Percentiles rank a stretch among this genome's conserved stretches.
phyloP scores from a whole-genome alignment of 345 rosid genomes.

The Laguncularia racemosa region DNA sequence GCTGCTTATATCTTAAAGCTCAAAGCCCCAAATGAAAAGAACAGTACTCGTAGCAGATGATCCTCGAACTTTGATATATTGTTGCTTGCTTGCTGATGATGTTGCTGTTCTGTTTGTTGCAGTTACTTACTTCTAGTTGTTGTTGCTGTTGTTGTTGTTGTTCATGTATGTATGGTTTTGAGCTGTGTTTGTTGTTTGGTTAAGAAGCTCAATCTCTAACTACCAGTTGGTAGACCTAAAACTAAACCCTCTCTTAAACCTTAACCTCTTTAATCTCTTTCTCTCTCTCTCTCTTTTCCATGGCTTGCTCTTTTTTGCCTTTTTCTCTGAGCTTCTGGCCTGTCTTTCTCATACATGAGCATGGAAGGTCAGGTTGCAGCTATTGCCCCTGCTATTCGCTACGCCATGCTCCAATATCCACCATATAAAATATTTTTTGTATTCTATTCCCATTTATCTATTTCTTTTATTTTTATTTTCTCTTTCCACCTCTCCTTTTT shows the following conservation, averaged over 20 bases:
- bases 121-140: constrained; percentile 4
- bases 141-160: constrained; percentile 14
- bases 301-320: not conserved
- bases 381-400: constrained; percentile 4
- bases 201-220: constrained; percentile 66
- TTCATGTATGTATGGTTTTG: constrained; percentile 15
- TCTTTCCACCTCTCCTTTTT: constrained; percentile 1
- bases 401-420: constrained; percentile 41
- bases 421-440: constrained; percentile 32
- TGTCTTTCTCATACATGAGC: constrained; percentile 43
- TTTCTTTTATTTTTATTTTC: constrained; percentile 1
- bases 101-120: constrained; percentile 10
- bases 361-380: constrained; percentile 34
- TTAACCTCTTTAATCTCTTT: constrained; percentile 1
- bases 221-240: constrained; percentile 99
- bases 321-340: constrained; percentile 13
- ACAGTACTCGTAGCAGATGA: not conserved
- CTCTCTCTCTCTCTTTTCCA: constrained; percentile 7
- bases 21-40: not conserved
- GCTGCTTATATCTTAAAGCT: not conserved
- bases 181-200: constrained; percentile 31
- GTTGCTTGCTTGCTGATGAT: constrained; percentile 6
- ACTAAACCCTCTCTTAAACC: constrained; percentile 15
- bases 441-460: constrained; percentile 19
- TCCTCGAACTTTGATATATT: constrained; percentile 2